Base-by-base conservation (phyloP, 345 rosid genomes). In the Salix dunnii region DNA sequence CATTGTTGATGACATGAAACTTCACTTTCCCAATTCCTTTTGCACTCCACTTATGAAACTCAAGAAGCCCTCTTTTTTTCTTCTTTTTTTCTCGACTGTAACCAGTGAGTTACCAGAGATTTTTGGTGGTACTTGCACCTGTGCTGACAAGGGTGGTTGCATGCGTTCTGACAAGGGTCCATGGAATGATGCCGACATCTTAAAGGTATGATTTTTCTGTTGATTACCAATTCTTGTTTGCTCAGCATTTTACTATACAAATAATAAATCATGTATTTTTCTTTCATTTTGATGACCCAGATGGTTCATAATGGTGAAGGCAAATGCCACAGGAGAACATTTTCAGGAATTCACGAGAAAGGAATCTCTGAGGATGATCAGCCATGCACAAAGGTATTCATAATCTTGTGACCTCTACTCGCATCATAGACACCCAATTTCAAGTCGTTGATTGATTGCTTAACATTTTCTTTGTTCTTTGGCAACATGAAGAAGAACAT, bases 101-200 rank as follows among this genome's bases (percentile, higher is more conserved):
- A 33, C 63, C 88, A 95, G 97, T 88, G 92, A 95, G 83, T 84
- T 95, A 79, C 99, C 97, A 11, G 92, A 91, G 77, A 89, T 95
- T 74, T 84, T 95, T 72, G 99, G 99, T 13, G 99, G 99, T 71
- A 84, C 85, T 72, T 95, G 99, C 80, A 90, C 87, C 30, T 95
- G 99, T 80, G 89, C 82, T 4, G 93, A 90, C 58, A 89, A 88
- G 82, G 99, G 99, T 11, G 97, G 99, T 10, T 93, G 99, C 43
- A 88, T 95, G 97, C 89, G 89, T 48, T 91, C 97, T 14, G 99
- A 95, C 77, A 95, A 93, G 86, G 99, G 99, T 31, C 99, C 99
- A 53, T 95, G 99, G 97, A 93, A 93, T 70, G 90, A 90, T 76
- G 86, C 89, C 11, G 96, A 90, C 17, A 85, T 91, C 73, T 64